Base-by-base conservation (phyloP, 129 eudicot genomes). In the Tagetes patula region DNA sequence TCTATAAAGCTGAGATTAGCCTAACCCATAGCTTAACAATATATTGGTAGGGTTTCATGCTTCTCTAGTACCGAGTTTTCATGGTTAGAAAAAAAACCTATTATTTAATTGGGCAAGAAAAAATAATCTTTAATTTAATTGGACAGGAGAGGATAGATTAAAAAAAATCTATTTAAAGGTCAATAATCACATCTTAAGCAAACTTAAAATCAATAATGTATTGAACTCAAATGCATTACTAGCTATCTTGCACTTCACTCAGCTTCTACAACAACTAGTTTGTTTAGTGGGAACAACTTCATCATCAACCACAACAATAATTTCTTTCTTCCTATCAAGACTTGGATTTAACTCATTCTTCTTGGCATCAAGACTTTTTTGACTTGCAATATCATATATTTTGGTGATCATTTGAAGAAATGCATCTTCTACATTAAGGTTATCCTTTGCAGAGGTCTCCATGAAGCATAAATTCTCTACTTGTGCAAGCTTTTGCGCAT, bases 401-500 rank as follows among this genome's bases (percentile, higher is more conserved):
- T 73, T 87, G 3, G 77, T 83, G 80, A 90, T 85, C 96, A 90
- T 90, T 60, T 90, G 78, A 0, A 83, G 77, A 85, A 90, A 90
- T 32, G 91, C 96, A 45, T 90, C 95, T 70, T 90, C 96, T 4
- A 90, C 91, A 39, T 90, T 87, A 32, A 90, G 0, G 43, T 85
- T 90, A 13, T 90, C 89, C 81, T 81, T 87, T 27, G 96, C 95
- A 3, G 96, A 90, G 30, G 95, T 87, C 73, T 90, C 96, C 87
- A 90, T 74, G 49, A 87, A 90, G 9, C 84, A 85, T 13, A 90
- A 38, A 6, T 84, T 84, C 81, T 90, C 96, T 30, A 83, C 53
- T 41, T 87, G 87, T 0, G 96, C 96, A 11, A 90, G 80, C 77
- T 76, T 80, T 56, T 85, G 80, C 36, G 91, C 95, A 9, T 90